Percentiles rank a stretch among this genome's conserved stretches.
Conservation (phyloP, 306 rosid genomes). For the Urtica urens region DNA sequence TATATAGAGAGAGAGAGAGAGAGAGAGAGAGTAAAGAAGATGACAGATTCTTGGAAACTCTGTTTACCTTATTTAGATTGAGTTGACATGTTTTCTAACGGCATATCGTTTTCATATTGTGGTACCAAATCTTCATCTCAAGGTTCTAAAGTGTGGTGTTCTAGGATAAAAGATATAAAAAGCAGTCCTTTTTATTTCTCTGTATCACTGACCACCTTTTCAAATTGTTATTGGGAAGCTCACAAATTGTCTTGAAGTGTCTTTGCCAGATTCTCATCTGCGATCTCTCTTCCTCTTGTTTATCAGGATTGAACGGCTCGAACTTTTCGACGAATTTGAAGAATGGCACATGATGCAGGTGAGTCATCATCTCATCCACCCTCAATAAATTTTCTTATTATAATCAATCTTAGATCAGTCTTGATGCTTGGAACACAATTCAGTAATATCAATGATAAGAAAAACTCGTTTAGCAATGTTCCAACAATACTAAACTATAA, state of each 20-base stretch:
- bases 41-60: conserved; percentile 6
- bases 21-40: too few species aligned
- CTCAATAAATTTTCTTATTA: too few species aligned
- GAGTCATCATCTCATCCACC: conserved; percentile 26
- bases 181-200: background rate
- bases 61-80: conserved; percentile 5
- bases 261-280: conserved; percentile 25
- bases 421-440: too few species aligned
- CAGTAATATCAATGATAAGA: too few species aligned
- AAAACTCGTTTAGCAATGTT: too few species aligned
- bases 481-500: too few species aligned
- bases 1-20: too few species aligned
- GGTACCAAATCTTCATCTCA: conserved; percentile 19
- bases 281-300: conserved; percentile 11
- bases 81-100: background rate
- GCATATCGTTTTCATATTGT: conserved; percentile 12
- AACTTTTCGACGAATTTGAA: conserved; percentile 91
- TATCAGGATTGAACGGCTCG: conserved; percentile 84
- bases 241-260: conserved; percentile 14
- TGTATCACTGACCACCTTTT: conserved; percentile 9
- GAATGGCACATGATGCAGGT: conserved; percentile 99
- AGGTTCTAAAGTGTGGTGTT: conserved; percentile 19
- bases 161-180: conserved; percentile 1
- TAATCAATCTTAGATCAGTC: too few species aligned
- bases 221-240: conserved; percentile 17